Percentiles rank a stretch among this genome's conserved stretches.
Evolutionary conservation across 176 grass and related monocot species (phyloP).

Genomic region (Puccinellia tenuiflora): DNA sequence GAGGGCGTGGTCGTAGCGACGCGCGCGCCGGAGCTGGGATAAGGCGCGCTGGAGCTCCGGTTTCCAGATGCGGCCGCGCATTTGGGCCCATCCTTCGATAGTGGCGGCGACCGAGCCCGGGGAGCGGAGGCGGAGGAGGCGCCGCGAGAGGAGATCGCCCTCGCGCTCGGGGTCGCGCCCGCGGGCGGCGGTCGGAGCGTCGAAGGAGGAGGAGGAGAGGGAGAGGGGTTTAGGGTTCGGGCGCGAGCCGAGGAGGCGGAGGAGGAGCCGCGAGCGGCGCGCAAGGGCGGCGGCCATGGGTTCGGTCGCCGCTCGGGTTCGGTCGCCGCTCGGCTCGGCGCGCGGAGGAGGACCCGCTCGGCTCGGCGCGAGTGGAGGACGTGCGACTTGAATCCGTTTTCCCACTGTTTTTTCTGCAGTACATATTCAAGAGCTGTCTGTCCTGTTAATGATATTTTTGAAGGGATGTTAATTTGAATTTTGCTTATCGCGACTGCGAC

Average conservation of each 20-base stretch:
- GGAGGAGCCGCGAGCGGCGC: conserved; percentile 11
- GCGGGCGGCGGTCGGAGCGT: not conserved
- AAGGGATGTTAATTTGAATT: too few species aligned
- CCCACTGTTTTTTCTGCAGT: too few species aligned
- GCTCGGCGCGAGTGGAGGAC: too few species aligned
- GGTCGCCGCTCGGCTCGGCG: too few species aligned
- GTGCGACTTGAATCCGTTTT: too few species aligned
- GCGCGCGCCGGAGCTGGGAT: conserved; percentile 28
- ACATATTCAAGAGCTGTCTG: too few species aligned
- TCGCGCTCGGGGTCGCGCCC: not conserved
- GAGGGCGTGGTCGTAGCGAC: conserved; percentile 61
- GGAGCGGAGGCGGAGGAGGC: conserved; percentile 38
- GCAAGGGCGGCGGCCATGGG: not conserved
- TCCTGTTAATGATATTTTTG: too few species aligned
- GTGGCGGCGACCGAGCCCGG: conserved; percentile 14
- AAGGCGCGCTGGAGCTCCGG: conserved; percentile 36
- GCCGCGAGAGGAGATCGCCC: conserved; percentile 21
- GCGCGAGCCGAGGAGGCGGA: conserved; percentile 10
- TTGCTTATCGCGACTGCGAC: too few species aligned
- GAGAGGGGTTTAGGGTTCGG: conserved; percentile 28
- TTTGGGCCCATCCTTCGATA: conserved; percentile 43
- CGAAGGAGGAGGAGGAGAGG: not conserved
- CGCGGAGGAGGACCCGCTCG: too few species aligned
- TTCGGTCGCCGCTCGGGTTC: too few species aligned
- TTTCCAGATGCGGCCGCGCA: conserved; percentile 23